phyloP scores from a whole-genome alignment of 2,329 filamentous ascomycete genomes.

The Achaetomium macrosporum region DNA sequence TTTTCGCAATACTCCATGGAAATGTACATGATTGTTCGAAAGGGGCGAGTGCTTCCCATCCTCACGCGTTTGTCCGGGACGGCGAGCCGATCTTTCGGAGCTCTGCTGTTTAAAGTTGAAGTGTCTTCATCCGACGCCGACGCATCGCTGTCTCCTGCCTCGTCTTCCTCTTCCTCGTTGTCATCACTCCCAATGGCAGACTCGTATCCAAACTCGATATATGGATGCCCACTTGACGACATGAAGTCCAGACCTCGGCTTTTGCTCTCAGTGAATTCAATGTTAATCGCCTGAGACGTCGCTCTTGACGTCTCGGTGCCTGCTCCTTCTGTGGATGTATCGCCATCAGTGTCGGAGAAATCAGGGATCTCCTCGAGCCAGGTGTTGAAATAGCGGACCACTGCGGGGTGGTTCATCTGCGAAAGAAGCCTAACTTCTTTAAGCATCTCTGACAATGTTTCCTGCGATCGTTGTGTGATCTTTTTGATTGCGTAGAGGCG shows the following conservation, averaged over 20 bases:
- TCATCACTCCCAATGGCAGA: slow-evolving; percentile 27
- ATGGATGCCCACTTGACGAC: slow-evolving; percentile 72
- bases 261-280: slow-evolving; percentile 65
- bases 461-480: slow-evolving; percentile 74
- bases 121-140: slow-evolving; percentile 34
- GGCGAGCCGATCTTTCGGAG: slow-evolving; percentile 23
- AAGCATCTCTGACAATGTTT: slow-evolving; percentile 73
- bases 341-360: slow-evolving; percentile 45
- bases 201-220: slow-evolving; percentile 62
- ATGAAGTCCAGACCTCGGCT: slow-evolving; percentile 81
- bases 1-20: slow-evolving; percentile 99
- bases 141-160: slow-evolving; percentile 40
- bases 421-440: slow-evolving; percentile 85
- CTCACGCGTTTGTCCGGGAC: slow-evolving; percentile 11
- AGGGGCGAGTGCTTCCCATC: slow-evolving; percentile 36
- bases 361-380: slow-evolving; percentile 76
- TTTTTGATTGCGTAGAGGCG: slow-evolving; percentile 97
- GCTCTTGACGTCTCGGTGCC: slow-evolving; percentile 33
- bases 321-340: slow-evolving; percentile 45
- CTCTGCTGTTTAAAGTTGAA: slow-evolving; percentile 34
- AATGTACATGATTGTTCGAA: slow-evolving; percentile 80
- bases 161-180: slow-evolving; percentile 39
- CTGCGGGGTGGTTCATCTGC: slow-evolving; percentile 80
- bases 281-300: slow-evolving; percentile 35
- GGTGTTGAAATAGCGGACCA: slow-evolving; percentile 88